Base-by-base conservation (phyloP, 495 filamentous ascomycete genomes). In the Niebla homalea region DNA sequence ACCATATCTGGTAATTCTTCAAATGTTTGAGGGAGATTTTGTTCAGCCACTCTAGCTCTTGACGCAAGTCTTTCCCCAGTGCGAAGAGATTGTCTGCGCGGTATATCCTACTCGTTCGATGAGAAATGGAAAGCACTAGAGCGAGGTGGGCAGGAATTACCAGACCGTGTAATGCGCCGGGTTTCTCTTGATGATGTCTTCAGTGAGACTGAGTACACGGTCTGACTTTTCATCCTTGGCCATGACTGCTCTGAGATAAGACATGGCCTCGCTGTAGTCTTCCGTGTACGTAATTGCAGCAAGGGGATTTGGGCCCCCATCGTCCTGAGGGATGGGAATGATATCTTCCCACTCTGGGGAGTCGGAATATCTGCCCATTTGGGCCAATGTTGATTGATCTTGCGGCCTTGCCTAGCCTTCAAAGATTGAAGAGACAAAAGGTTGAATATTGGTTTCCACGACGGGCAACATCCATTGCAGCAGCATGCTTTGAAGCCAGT, bases 1-100 rank as follows among this genome's bases (percentile, higher is more conserved):
- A 78, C 75, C 92, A 97, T 61, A 97, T 97, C 64, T 98, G 92
- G 67, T 96, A 98, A 64, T 97, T 98, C 64, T 98, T 98, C 59
- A 90, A 77, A 59, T 94, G 80, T 22, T 77, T 75, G 39, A 94
- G 67, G 4, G 92, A 83, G 16, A 94, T 75, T 2, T 73, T 69
- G 60, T 95, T 94, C 20, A 98, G 66, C 87, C 89, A 98, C 37
- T 73, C 69, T 21, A 95, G 65, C 62, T 98, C 92, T 50, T 83
- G 72, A 0, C 61, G 60, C 45, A 96, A 74, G 52, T 83, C 72
- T 43, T 78, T 74, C 2, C 77, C 62, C 21, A 95, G 63, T 2
- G 76, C 74, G 53, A 83, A 76, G 23, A 98, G 60, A 35, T 77
- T 83, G 55, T 82, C 77, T 35, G 87, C 85, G 50, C 92, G 81